Percentiles rank a stretch among this genome's conserved stretches.
phyloP scores from a whole-genome alignment of 2,329 filamentous ascomycete genomes.

The Aspergillus clavatus region DNA sequence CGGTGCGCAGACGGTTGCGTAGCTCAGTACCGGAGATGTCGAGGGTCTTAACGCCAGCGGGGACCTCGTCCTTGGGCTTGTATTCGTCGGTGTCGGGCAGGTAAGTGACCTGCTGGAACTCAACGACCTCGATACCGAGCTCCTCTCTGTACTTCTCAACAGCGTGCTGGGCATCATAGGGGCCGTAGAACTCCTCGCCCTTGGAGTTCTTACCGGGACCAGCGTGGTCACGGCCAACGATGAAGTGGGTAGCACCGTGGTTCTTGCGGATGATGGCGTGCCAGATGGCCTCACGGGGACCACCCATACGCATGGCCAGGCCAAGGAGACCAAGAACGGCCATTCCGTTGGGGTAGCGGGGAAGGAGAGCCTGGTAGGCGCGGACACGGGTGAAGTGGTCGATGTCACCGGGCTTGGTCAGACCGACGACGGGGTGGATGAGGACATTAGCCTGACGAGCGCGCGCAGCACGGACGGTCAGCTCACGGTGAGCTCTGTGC shows the following conservation, averaged over 20 bases:
- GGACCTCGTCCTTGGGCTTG: slow-evolving; percentile 84
- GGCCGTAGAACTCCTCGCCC: slow-evolving; percentile 94
- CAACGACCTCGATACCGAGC: slow-evolving; percentile 96
- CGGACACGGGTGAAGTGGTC: slow-evolving; percentile 99
- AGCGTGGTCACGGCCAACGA: slow-evolving; percentile 96
- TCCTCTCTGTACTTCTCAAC: slow-evolving; percentile 96
- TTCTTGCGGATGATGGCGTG: slow-evolving; percentile 99
- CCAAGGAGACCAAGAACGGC: slow-evolving; percentile 91
- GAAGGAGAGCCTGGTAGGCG: slow-evolving; percentile 94
- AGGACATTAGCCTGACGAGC: slow-evolving; percentile 96
- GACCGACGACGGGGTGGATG: slow-evolving; percentile 95
- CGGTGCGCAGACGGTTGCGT: slow-evolving; percentile 81
- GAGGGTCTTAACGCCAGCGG: slow-evolving; percentile 74
- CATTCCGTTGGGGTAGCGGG: slow-evolving; percentile 98
- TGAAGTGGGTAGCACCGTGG: slow-evolving; percentile 98
- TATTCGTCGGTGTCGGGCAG: slow-evolving; percentile 97
- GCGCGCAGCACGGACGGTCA: slow-evolving; percentile 94
- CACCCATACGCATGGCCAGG: slow-evolving; percentile 98
- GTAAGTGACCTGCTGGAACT: slow-evolving; percentile 99
- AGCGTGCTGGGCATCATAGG: slow-evolving; percentile 93
- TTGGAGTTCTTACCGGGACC: slow-evolving; percentile 97
- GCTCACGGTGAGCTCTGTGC: slow-evolving; percentile 96
- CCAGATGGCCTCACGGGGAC: slow-evolving; percentile 97
- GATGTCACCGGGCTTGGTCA: slow-evolving; percentile 98
- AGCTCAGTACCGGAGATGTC: slow-evolving; percentile 89